phyloP scores from a whole-genome alignment of 139 green algal genomes.

The Picochlorum sp. region DNA sequence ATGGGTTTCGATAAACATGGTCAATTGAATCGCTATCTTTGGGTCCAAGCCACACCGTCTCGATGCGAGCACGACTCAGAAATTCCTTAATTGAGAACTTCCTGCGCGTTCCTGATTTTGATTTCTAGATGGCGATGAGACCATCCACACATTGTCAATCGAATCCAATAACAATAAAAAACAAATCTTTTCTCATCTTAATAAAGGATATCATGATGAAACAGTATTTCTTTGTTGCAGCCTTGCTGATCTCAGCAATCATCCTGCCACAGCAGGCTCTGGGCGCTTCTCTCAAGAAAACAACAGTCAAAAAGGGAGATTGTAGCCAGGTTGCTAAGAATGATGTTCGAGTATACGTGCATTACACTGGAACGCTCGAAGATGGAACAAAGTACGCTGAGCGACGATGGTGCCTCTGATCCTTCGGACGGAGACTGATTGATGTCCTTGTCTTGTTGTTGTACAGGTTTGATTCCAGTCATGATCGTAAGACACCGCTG shows the following conservation, averaged over 20 bases:
- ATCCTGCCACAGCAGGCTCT: background rate
- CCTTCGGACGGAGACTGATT: background rate
- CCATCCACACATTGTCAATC: too few species aligned
- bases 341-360: constrained; percentile 1
- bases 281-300: background rate
- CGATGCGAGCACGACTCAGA: too few species aligned
- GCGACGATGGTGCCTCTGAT: background rate
- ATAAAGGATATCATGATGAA: too few species aligned
- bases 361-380: constrained; percentile 24
- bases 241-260: background rate
- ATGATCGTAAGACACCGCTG: constrained; percentile 28
- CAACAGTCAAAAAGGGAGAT: background rate
- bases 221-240: background rate
- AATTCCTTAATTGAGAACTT: too few species aligned
- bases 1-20: too few species aligned
- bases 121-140: too few species aligned
- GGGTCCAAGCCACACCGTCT: too few species aligned
- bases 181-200: too few species aligned
- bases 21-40: too few species aligned
- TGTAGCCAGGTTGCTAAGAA: constrained; percentile 2
- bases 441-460: background rate
- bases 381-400: constrained; percentile 7
- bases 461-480: constrained; percentile 24
- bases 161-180: too few species aligned
- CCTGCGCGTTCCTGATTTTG: too few species aligned